Conservation (phyloP, 108 stramenopile genomes). For the Nannochloropsis gaditana region DNA sequence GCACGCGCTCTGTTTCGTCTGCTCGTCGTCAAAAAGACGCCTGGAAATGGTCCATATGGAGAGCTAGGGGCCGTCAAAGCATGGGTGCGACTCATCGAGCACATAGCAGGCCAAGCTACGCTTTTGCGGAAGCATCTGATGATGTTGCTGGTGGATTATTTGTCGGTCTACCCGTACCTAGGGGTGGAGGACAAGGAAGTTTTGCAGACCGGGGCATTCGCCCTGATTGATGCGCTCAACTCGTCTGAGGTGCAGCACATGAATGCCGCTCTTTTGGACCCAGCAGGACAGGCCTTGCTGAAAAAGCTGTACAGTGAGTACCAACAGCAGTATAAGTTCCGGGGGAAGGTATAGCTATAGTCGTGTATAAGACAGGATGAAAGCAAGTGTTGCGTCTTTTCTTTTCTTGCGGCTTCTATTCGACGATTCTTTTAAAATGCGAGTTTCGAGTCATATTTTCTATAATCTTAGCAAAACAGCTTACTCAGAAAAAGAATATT, state of each 20-base stretch:
- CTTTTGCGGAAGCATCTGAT: slow-evolving; percentile 7
- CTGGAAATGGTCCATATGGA: not conserved
- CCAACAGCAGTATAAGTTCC: not conserved
- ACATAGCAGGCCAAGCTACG: not conserved
- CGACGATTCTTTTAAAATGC: no score
- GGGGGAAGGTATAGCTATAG: not conserved
- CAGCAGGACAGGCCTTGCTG: not conserved
- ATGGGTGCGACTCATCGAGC: not conserved
- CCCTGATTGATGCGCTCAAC: not conserved
- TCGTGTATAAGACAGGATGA: not conserved
- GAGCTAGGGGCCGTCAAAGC: not conserved
- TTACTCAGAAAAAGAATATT: not conserved
- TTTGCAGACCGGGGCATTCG: not conserved
- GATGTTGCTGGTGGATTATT: not conserved
- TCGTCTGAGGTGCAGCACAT: slow-evolving; percentile 10
- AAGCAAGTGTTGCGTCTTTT: not conserved
- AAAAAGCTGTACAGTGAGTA: slow-evolving; percentile 2
- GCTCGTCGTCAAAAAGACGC: not conserved
- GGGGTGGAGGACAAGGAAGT: not conserved
- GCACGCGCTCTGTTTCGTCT: not conserved
- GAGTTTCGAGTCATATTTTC: not conserved
- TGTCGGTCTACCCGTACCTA: not conserved
- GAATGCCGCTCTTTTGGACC: not conserved
- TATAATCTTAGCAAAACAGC: not conserved
- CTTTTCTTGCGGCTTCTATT: no score